Evolutionary conservation across 495 filamentous ascomycete genomes (phyloP).

Genomic region (Elasticomyces elasticus): DNA sequence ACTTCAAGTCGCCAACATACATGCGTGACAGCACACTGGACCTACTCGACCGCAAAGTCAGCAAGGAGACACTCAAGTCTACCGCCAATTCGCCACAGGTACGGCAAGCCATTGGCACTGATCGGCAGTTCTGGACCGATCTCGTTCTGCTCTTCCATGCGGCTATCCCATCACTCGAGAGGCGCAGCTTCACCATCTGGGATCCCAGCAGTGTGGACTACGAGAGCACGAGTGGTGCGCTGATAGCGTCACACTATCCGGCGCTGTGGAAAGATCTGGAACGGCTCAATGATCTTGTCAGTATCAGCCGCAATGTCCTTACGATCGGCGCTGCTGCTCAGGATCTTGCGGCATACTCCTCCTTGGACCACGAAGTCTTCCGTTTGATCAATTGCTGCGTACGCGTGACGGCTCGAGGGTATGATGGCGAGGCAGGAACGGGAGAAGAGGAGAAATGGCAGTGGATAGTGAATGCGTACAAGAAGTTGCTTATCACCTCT

Average conservation of each 20-base stretch:
- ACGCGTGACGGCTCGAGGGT: conserved; percentile 78
- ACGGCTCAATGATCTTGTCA: conserved; percentile 72
- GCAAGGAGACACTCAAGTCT: conserved; percentile 27
- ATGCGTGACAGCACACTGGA: conserved; percentile 27
- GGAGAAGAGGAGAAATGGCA: conserved; percentile 59
- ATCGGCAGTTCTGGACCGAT: conserved; percentile 29
- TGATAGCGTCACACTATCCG: conserved; percentile 72
- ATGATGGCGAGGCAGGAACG: conserved; percentile 66
- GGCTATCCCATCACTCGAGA: conserved; percentile 30
- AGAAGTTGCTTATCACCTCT: conserved; percentile 79
- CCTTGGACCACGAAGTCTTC: conserved; percentile 74
- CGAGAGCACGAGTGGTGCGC: conserved; percentile 27
- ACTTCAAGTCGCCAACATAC: conserved; percentile 30
- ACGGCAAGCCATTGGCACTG: conserved; percentile 23
- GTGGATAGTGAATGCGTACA: conserved; percentile 56
- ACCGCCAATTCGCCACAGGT: conserved; percentile 16
- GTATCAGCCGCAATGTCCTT: conserved; percentile 74
- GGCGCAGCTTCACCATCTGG: conserved; percentile 28
- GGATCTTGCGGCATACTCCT: conserved; percentile 68
- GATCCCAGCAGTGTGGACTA: conserved; percentile 31
- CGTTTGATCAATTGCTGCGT: conserved; percentile 75
- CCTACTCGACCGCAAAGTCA: conserved; percentile 26
- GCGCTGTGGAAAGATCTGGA: conserved; percentile 71
- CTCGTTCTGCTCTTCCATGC: conserved; percentile 26
- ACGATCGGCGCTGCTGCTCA: conserved; percentile 74